These are phyloP conservation scores for Nannochloropsis oceanica DNA, from an alignment of 108 stramenopile species.

Conservation along the genomic window DNA sequence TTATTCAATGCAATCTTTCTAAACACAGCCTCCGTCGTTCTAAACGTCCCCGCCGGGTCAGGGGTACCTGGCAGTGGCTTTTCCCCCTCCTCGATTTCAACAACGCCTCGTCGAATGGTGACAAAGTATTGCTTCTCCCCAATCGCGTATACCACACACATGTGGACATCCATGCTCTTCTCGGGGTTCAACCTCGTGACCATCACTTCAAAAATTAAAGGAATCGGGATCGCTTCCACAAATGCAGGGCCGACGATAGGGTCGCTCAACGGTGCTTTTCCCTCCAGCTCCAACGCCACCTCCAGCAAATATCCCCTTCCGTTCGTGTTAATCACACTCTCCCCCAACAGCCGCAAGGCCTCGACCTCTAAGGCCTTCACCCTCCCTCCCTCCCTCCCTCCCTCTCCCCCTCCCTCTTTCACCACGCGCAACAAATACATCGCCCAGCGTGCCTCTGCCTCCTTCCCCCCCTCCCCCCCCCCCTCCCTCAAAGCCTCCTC, in stretches of 20 bases:
- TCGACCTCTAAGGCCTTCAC: neutral
- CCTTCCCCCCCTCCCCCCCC: neutral
- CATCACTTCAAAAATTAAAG: neutral
- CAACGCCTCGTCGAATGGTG: neutral
- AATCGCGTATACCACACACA: neutral
- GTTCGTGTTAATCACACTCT: neutral
- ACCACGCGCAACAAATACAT: neutral
- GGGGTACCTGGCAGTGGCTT: neutral
- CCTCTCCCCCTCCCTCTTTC: neutral
- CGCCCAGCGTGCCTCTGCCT: neutral
- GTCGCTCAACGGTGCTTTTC: neutral
- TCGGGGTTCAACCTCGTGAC: neutral
- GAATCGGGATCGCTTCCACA: neutral
- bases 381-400: neutral
- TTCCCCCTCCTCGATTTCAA: neutral
- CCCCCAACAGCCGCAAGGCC: neutral
- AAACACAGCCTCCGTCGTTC: neutral
- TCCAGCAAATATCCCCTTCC: neutral
- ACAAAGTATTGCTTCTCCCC: neutral
- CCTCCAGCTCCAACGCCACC: neutral
- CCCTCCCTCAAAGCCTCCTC: neutral
- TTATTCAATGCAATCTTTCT: neutral
- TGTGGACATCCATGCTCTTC: neutral
- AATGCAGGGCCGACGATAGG: neutral
- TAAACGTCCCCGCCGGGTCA: neutral